Percentiles rank a stretch among this genome's conserved stretches.
Conservation (phyloP, 768 basidiomycete species). For the Tricholoma terreum region DNA sequence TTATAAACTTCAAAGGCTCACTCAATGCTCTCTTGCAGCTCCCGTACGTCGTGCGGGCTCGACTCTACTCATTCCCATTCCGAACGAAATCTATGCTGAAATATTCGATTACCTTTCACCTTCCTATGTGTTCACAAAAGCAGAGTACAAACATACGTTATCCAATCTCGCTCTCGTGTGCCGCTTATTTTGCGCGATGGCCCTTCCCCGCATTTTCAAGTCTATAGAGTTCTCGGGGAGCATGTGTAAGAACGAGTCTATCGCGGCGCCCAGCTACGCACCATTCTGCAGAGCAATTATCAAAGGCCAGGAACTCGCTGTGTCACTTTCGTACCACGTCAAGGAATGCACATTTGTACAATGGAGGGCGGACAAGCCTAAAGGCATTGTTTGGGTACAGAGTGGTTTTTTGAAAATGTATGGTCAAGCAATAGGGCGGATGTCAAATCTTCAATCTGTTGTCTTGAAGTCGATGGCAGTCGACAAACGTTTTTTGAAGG, state of each 20-base stretch:
- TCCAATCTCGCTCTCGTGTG: constrained; percentile 39
- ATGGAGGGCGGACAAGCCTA: background rate
- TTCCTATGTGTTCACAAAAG: constrained; percentile 5
- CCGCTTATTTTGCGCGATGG: constrained; percentile 37
- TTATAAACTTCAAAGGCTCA: too few species aligned
- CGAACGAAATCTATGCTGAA: constrained; percentile 42
- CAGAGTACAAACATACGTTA: constrained; percentile 19
- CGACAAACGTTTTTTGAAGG: constrained; percentile 8
- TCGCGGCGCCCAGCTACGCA: constrained; percentile 2
- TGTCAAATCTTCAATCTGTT: constrained; percentile 14
- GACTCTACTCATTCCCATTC: constrained; percentile 26
- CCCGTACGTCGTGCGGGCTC: constrained; percentile 3
- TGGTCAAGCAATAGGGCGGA: constrained; percentile 9
- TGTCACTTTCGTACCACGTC: constrained; percentile 28
- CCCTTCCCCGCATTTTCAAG: constrained; percentile 39
- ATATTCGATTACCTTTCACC: constrained; percentile 36
- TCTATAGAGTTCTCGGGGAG: constrained; percentile 23
- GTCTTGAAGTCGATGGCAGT: constrained; percentile 1
- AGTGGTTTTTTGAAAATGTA: constrained; percentile 14
- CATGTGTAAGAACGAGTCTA: background rate
- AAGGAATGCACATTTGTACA: constrained; percentile 18
- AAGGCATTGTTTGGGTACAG: background rate
- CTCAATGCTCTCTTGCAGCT: too few species aligned
- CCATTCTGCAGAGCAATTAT: constrained; percentile 27
- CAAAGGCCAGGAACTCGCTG: constrained; percentile 23